Conservation (phyloP, 2,329 filamentous ascomycete species). For the Microsporum canis region DNA sequence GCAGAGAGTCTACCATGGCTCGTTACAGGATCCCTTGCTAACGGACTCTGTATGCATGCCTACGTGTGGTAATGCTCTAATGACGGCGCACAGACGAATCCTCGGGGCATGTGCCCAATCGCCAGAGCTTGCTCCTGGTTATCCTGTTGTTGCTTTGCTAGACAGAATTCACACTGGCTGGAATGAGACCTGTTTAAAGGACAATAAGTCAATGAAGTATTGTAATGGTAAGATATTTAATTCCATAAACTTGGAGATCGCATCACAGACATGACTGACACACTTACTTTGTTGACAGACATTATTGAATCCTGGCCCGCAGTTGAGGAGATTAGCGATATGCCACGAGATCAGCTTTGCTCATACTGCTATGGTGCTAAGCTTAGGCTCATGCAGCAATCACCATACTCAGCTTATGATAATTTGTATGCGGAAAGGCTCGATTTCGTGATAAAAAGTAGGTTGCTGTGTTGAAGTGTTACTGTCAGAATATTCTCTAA, state of each 20-base stretch:
- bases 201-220: constrained; percentile 10
- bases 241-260: no score
- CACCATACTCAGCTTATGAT: constrained; percentile 17
- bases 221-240: constrained; percentile 7
- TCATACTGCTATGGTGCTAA: constrained; percentile 15
- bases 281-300: constrained; percentile 4
- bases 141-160: no score
- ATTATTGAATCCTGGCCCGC: constrained; percentile 13
- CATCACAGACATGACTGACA: no score
- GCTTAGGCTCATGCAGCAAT: constrained; percentile 19
- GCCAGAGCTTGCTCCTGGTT: no score
- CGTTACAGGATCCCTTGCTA: no score
- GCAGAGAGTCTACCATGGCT: no score
- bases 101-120: no score
- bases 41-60: no score
- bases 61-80: no score
- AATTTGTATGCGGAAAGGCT: constrained; percentile 8
- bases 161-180: constrained; percentile 6
- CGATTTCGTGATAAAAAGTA: not conserved
- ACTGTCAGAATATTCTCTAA: no score
- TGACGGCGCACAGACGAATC: no score
- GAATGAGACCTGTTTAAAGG: constrained; percentile 15
- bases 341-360: constrained; percentile 19
- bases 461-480: no score
- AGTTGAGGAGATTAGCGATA: constrained; percentile 9